phyloP scores from a whole-genome alignment of 192 early-diverging fungal genomes.

The Geranomyces variabilis region DNA sequence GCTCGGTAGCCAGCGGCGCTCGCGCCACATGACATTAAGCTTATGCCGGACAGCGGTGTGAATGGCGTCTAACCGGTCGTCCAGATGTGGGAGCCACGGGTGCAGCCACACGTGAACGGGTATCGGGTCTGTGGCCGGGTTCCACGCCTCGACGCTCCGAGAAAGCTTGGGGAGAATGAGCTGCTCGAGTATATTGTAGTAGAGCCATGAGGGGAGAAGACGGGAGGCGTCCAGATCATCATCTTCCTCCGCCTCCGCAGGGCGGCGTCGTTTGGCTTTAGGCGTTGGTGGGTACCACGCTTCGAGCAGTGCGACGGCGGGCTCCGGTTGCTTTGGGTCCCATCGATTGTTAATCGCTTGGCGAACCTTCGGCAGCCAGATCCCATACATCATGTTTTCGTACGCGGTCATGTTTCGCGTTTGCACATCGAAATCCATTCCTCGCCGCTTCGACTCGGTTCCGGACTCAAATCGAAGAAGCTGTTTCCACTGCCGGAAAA shows the following conservation, averaged over 20 bases:
- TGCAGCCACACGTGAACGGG: constrained; percentile 78
- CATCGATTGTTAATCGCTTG: constrained; percentile 80
- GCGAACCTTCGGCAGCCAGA: constrained; percentile 79
- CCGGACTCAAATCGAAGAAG: constrained; percentile 51
- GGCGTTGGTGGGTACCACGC: constrained; percentile 56
- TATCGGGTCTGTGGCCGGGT: constrained; percentile 54
- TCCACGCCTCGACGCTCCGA: constrained; percentile 65
- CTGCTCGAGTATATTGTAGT: constrained; percentile 75
- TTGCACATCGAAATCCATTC: too few relatives aligned
- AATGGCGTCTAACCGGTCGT: constrained; percentile 51
- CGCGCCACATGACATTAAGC: constrained; percentile 53
- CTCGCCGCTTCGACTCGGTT: background rate
- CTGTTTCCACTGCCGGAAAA: constrained; percentile 60
- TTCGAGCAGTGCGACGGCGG: constrained; percentile 69
- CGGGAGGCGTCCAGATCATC: background rate
- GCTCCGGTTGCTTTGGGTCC: constrained; percentile 68
- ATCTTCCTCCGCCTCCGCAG: background rate
- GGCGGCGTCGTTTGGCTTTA: background rate
- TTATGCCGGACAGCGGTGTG: constrained; percentile 65
- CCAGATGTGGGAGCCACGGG: constrained; percentile 77
- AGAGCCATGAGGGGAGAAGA: constrained; percentile 72
- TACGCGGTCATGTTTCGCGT: constrained; percentile 67
- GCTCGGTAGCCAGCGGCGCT: constrained; percentile 62
- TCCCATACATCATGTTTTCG: constrained; percentile 74
- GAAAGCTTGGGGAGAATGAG: constrained; percentile 79